Base-by-base conservation (phyloP, 257 asterid genomes). In the Capsicum chinense region DNA sequence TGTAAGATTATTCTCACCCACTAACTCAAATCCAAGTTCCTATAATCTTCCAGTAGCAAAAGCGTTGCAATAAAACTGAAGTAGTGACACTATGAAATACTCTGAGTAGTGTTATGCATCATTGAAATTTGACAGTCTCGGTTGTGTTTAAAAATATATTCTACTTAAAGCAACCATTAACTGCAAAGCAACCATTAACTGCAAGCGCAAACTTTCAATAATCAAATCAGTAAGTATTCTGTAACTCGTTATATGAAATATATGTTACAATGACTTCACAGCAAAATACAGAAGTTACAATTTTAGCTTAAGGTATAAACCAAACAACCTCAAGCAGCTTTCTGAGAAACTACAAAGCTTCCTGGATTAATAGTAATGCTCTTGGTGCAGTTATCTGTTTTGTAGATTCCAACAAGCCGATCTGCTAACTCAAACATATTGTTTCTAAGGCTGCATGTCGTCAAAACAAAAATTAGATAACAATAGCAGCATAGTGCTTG, bases 331-430 rank as follows among this genome's bases (percentile, higher is more conserved):
- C 83, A 92, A 33, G 91, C 88, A 87, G 84, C 88, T 88, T 92
- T 94, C 87, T 92, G 94, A 81, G 94, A 87, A 73, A 93, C 95
- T 35, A 87, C 99, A 81, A 95, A 97, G 89, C 98, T 93, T 81
- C 98, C 98, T 2, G 97, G 98, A 85, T 97, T 95, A 89, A 97
- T 95, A 6, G 98, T 91, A 74, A 95, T 92, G 79, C 98, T 95
- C 91, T 95, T 93, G 81, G 98, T 97, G 95, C 99, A 95, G 79
- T 97, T 95, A 86, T 95, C 98, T n/a, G 98, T 97, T 88, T 97
- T 97, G 78, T 97, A 93, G 80, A 97, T 95, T 17, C 98, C 98
- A 47, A 97, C 98, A 0, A 97, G 95, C 26, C 99, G 94, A 88
- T 93, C 98, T 0, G 97, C 99, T 88, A 97, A 85, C 92, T 95